These are phyloP conservation scores for Peterozyma xylosa DNA, from an alignment of 805 yeast genomes.

Conservation along the genomic window DNA sequence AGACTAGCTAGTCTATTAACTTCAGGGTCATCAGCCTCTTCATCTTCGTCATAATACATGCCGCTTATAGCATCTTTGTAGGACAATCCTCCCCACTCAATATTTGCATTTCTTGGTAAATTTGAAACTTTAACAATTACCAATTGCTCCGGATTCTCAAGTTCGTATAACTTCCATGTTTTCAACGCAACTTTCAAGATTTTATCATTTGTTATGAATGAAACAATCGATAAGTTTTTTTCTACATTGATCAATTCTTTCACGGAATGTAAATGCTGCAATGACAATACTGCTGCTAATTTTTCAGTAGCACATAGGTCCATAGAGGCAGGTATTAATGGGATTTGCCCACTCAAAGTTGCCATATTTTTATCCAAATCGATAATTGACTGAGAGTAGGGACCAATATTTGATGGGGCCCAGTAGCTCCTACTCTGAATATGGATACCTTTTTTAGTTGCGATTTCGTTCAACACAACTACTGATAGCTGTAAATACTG, in stretches of 20 bases:
- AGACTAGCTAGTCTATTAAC: background rate
- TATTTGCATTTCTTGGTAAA: conserved; percentile 55
- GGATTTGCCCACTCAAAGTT: conserved; percentile 84
- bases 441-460: conserved; percentile 63
- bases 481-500: conserved; percentile 53
- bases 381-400: conserved; percentile 80
- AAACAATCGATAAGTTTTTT: conserved; percentile 40
- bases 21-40: conserved; percentile 13
- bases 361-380: conserved; percentile 43
- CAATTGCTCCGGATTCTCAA: conserved; percentile 20
- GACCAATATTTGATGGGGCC: conserved; percentile 99
- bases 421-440: conserved; percentile 91
- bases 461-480: conserved; percentile 28
- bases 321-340: conserved; percentile 71
- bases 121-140: conserved; percentile 46
- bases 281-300: conserved; percentile 43
- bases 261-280: conserved; percentile 70
- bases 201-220: conserved; percentile 38
- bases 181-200: conserved; percentile 23
- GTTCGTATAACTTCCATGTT: conserved; percentile 40
- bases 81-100: conserved; percentile 72
- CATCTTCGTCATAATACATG: conserved; percentile 34
- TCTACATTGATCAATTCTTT: conserved; percentile 42
- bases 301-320: conserved; percentile 25
- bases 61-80: conserved; percentile 32